phyloP scores from a whole-genome alignment of 2,329 filamentous ascomycete species.

The Teratosphaeria nubilosa region DNA sequence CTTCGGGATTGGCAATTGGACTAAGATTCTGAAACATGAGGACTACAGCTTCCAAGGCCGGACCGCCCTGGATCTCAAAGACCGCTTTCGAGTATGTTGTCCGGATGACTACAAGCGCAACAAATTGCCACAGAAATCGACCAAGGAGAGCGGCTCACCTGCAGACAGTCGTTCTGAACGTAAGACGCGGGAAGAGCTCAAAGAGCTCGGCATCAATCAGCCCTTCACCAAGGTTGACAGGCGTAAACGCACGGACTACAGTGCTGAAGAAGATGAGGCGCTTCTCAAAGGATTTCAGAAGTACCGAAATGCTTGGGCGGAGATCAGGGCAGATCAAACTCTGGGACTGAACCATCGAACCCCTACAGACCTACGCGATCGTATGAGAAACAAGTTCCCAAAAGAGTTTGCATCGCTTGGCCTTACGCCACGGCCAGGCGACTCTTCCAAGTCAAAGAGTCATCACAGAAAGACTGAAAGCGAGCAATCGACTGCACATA shows the following conservation, averaged over 20 bases:
- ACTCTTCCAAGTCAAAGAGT: not conserved
- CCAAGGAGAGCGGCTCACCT: not conserved
- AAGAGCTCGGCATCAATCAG: conserved; percentile 38
- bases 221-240: conserved; percentile 42
- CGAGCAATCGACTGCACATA: not conserved
- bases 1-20: conserved; percentile 57
- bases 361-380: conserved; percentile 51
- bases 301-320: conserved; percentile 50
- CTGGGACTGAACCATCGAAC: conserved; percentile 43
- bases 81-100: conserved; percentile 35
- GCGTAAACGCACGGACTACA: conserved; percentile 47
- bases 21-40: conserved; percentile 47
- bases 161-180: conserved; percentile 8
- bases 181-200: conserved; percentile 25
- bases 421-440: conserved; percentile 27
- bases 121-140: not conserved
- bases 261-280: conserved; percentile 46
- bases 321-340: conserved; percentile 46
- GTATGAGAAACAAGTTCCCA: conserved; percentile 51
- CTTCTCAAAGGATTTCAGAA: conserved; percentile 49
- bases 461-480: not conserved
- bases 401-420: conserved; percentile 45
- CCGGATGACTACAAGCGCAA: conserved; percentile 15
- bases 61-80: conserved; percentile 54
- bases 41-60: conserved; percentile 49